phyloP scores from a whole-genome alignment of 805 yeast species.

The Metschnikowia peoriensis region DNA sequence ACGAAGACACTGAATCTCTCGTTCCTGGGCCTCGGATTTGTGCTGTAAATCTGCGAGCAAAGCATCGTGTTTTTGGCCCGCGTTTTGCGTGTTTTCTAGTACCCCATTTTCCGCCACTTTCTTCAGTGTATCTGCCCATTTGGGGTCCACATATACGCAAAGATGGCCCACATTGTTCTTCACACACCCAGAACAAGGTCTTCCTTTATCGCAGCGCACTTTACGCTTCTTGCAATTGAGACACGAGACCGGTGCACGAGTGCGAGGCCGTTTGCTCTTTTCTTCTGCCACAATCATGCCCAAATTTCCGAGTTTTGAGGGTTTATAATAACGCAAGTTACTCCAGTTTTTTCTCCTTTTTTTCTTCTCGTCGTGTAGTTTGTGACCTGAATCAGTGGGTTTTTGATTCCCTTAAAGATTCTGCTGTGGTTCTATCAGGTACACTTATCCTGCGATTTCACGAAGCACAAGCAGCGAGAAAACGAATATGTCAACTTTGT shows the following conservation, averaged over 20 bases:
- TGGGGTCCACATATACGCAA: constrained; percentile 41
- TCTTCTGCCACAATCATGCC: constrained; percentile 2
- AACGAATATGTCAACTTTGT: no score
- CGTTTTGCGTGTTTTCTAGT: neutral
- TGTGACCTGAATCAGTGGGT: no score
- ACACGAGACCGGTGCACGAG: constrained; percentile 41
- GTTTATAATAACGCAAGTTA: no score
- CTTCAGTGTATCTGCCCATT: constrained; percentile 28
- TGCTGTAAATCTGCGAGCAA: constrained; percentile 7
- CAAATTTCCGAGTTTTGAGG: no score
- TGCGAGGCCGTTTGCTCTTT: constrained; percentile 20
- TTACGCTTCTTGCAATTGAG: constrained; percentile 40
- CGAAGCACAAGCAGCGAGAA: no score
- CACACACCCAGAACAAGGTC: constrained; percentile 44
- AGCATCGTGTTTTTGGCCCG: neutral
- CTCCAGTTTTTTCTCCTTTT: no score
- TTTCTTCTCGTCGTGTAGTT: no score
- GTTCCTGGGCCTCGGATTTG: constrained; percentile 7
- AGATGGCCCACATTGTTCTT: constrained; percentile 39
- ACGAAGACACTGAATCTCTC: constrained; percentile 13
- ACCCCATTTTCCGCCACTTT: constrained; percentile 4
- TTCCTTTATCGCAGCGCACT: constrained; percentile 43
- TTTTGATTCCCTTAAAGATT: no score
- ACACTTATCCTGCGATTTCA: no score
- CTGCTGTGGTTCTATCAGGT: no score